Evolutionary conservation across 371 early-diverging fungal species (phyloP).

Genomic region (Mucor indicus): DNA sequence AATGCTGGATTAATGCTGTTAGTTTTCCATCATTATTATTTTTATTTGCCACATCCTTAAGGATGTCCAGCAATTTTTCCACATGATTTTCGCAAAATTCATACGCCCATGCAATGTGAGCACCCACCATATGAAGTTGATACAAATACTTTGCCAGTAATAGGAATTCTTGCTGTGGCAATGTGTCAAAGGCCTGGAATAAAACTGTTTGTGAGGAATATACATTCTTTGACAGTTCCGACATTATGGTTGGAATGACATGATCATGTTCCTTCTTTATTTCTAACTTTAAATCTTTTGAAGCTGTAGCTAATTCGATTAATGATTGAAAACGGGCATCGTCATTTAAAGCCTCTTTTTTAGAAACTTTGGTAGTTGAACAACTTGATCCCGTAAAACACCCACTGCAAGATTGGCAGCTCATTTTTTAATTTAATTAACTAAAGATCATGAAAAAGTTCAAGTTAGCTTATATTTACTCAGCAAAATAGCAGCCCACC

Average conservation of each 20-base stretch:
- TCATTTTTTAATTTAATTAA: slow-evolving; percentile 29
- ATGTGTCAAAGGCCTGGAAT: slow-evolving; percentile 13
- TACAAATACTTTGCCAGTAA: slow-evolving; percentile 4
- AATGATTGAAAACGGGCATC: slow-evolving; percentile 2
- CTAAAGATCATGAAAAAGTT: too few relatives aligned
- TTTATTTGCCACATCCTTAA: background rate
- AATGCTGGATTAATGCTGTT: slow-evolving; percentile 6
- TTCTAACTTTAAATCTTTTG: background rate
- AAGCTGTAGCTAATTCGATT: slow-evolving; percentile 4
- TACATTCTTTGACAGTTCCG: slow-evolving; percentile 18
- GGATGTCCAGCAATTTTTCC: background rate
- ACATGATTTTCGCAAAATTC: slow-evolving; percentile 15
- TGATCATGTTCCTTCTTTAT: slow-evolving; percentile 14
- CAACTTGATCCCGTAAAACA: slow-evolving; percentile 23
- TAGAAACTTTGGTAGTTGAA: slow-evolving; percentile 8
- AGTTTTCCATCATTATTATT: background rate
- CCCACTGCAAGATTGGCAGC: slow-evolving; percentile 23
- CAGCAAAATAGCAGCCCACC: too few relatives aligned
- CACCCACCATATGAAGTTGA: slow-evolving; percentile 4
- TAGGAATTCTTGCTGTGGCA: slow-evolving; percentile 10
- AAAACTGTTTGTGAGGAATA: slow-evolving; percentile 27
- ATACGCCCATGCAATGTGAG: slow-evolving; percentile 21
- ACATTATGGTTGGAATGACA: slow-evolving; percentile 25
- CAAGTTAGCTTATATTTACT: slow-evolving; percentile 39
- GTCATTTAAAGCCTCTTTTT: background rate